Evolutionary conservation across 805 yeast genomes (phyloP), one percentile per base, ranked within the genome.

Genomic region (Ogataea neopini): DNA sequence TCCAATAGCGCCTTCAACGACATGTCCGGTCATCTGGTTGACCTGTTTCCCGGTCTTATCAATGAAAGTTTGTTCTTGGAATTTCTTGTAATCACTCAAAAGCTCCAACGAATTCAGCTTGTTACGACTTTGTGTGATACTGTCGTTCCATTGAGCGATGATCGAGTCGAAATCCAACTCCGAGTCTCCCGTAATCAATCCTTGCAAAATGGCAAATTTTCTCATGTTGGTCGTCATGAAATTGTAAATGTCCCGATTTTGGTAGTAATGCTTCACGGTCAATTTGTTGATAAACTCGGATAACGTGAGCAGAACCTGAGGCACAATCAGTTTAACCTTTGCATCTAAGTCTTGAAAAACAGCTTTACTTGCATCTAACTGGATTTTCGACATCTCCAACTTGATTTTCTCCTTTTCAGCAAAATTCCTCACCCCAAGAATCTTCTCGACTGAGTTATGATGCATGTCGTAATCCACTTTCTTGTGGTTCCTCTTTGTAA

Each of bases 241-340:
- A 22, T 63, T 53, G 45, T 60, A 64, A 2, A 72, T 62, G 14
- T 70, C 73, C 18, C 58, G 29, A 40, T 77, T 73, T 29, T 71
- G 67, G 51, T 64, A 69, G 33, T 75, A 58, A 1, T 71, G 44
- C 51, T 71, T 66, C 40, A 70, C 61, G 1, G 76, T 62, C 11
- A 79, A 48, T 43, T 67, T 65, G 39, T 70, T 75, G 9, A 78
- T 60, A 49, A 77, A 78, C 53, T 79, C 84, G 29, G 79, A 77
- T 38, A 78, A 54, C 14, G 72, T 67, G 3, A 67, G 62, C 40
- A 76, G 57, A 3, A 71, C 68, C 52, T 76, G 79, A 1, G 84
- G 84, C 6, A 77, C 59, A 3, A 74, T 55, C 3, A 70, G 38
- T 41, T 67, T 68, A n/a, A 71, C 58, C 45, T 73, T 75, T 17